Evolutionary conservation across 1,284 basidiomycete genomes (phyloP), one percentile per base, ranked within the genome.

Genomic region (Tilletia walkeri): DNA sequence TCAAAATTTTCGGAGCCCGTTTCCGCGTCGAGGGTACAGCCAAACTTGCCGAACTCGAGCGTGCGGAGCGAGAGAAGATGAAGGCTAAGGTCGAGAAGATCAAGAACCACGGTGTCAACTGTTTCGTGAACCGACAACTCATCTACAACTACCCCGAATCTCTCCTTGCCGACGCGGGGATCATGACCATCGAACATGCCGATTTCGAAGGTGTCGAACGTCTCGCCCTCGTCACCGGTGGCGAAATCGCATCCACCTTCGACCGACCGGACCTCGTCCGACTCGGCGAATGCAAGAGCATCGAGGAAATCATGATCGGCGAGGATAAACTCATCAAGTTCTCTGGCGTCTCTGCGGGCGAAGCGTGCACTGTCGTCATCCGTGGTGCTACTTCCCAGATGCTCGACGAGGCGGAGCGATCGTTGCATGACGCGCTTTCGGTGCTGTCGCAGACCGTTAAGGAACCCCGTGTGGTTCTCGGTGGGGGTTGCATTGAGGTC

Each of bases 121-220:
- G 91, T 85, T 99, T 99, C 84, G 94, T 99, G 78, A 99, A 99
- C 86, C 89, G 96, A 65, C 96, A 99, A 84, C 88, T 99, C 70
- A 94, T 99, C 85, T 99, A 99, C 89, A 99, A 99, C 87, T 99
- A 98, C 84, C 96, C 96, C 59, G 96, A 99, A 85, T 92, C 91
- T 1, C 87, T 99, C 0, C 88, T 99, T 20, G 88, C 95, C 10
- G 95, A 98, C 80, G 90, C 91, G 70, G 95, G 95, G 69, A 94
- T 99, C 85, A 88, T 97, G 89, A 90, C 90, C 69, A 99, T 99
- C 77, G 96, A 99, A 84, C 96, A 99, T 82, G 96, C 96, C 36
- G 95, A 99, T 84, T 99, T 99, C 82, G 96, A 99, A 84, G 96
- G 96, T 72, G 96, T 99, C 9, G 96, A 99, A 85, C 88, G 96